Conservation (phyloP, 106 monocot genomes). For the Dendrobium officinale region DNA sequence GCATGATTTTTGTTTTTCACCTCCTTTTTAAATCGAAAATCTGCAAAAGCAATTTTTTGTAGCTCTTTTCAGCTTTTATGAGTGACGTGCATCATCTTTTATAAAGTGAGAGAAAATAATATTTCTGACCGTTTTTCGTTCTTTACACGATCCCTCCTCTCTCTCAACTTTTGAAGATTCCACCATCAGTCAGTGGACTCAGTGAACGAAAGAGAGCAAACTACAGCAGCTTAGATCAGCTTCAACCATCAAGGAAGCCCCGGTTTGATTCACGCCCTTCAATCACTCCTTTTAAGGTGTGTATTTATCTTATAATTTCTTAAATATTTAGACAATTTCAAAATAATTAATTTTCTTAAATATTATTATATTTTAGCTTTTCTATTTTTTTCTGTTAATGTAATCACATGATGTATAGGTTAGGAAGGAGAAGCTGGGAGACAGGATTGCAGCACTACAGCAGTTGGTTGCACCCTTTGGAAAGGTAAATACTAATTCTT, state of each 20-base stretch:
- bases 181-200: conserved; percentile 30
- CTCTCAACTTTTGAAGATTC: conserved; percentile 16
- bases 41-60: not conserved
- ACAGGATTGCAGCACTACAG: conserved; percentile 83
- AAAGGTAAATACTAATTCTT: conserved; percentile 34
- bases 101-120: not conserved
- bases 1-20: not conserved
- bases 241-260: conserved; percentile 28
- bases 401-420: conserved; percentile 29
- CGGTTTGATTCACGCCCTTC: conserved; percentile 44
- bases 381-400: not conserved
- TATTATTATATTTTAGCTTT: not conserved
- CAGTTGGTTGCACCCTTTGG: conserved; percentile 91
- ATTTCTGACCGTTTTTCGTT: not conserved
- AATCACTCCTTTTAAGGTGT: conserved; percentile 56
- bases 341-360: not conserved
- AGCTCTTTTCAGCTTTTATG: conserved; percentile 12
- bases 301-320: not conserved
- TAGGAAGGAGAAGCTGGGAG: conserved; percentile 85
- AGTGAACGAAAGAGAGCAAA: conserved; percentile 11
- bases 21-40: not conserved
- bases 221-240: conserved; percentile 8
- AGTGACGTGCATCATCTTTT: conserved; percentile 7
- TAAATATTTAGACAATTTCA: no score
- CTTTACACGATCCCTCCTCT: conserved; percentile 3